Base-by-base conservation (phyloP, 2,329 filamentous ascomycete species). In the Colletotrichum magnum region DNA sequence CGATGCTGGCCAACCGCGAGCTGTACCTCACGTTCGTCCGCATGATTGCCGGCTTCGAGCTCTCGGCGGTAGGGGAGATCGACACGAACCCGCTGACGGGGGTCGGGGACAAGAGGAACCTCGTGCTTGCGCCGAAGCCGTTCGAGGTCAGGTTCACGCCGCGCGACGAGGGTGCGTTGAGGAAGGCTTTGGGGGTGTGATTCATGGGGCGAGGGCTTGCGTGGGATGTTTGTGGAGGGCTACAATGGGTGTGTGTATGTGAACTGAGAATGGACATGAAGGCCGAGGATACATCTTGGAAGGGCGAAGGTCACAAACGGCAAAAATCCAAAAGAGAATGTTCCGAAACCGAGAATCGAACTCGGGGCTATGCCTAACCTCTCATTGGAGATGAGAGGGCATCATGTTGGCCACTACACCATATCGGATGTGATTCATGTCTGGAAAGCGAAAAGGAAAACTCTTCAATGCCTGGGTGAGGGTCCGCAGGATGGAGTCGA, bases 1-100 rank as follows among this genome's bases (percentile, higher is more conserved):
- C 81, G 10, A 84, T 87, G 59, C 79, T 88, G 24, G 86, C 85
- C 0, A 86, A 86, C 70, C 84, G 85, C 5, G 85, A 87, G 67
- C 80, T 88, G 4, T 88, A 85, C 75, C 85, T 84, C 3, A 83
- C 84, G 0, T 87, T 87, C 69, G 73, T 87, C 48, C 81, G 86
- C 3, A 78, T 88, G 56, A 82, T 88, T 64, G 81, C 81, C 9
- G 83, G 85, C 2, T 88, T 87, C 73, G 77, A 79, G 43, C 83
- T 88, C 70, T 75, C 83, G 1, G 74, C 77, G 2, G 74, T 75
- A 1, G 70, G 72, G 5, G 64, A 51, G 21, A 69, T 65, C 18
- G 51, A 61, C 45, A 47, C 60, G 3, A 58, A 59, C 24, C 66
- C 68, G 21, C 28, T 69, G 10, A 69, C 66, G 12, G 66, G 66